Conservation (phyloP, 371 early-diverging fungal species). For the Syncephalastrum sp. region DNA sequence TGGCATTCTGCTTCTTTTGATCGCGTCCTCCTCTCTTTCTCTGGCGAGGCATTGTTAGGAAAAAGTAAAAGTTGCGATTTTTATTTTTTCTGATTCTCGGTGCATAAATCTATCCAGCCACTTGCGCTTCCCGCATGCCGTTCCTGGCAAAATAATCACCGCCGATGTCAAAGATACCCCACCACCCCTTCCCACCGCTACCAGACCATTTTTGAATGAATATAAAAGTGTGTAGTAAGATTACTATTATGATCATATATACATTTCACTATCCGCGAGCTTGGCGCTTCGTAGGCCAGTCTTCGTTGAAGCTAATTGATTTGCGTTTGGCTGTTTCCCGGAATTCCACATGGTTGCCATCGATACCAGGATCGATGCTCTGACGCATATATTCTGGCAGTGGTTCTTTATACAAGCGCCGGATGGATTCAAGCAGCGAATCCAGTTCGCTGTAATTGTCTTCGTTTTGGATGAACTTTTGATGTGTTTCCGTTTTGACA, state of each 20-base stretch:
- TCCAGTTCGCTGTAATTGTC: slow-evolving; percentile 41
- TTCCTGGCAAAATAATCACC: too few species aligned
- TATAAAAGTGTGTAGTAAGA: too few species aligned
- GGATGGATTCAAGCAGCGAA: slow-evolving; percentile 23
- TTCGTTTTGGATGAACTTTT: slow-evolving; percentile 27
- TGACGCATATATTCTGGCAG: slow-evolving; percentile 17
- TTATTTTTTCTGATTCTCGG: too few species aligned
- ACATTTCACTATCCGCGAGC: too few species aligned
- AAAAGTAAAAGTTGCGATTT: slow-evolving; percentile 3
- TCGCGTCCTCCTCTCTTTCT: slow-evolving; percentile 9
- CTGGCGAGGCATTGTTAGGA: slow-evolving; percentile 6
- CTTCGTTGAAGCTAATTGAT: too few species aligned
- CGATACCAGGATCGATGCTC: slow-evolving; percentile 19
- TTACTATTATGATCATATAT: too few species aligned
- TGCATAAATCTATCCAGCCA: too few species aligned
- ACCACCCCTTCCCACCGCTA: too few species aligned
- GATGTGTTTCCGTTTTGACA: slow-evolving; percentile 28
- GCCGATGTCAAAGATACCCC: too few species aligned
- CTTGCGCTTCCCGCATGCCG: too few species aligned
- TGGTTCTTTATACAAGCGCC: slow-evolving; percentile 23
- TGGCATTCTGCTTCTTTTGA: slow-evolving; percentile 4
- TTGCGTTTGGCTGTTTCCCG: slow-evolving; percentile 11
- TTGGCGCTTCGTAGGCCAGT: too few species aligned
- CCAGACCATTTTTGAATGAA: too few species aligned
- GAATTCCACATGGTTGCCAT: slow-evolving; percentile 27